Percentiles rank a stretch among this genome's conserved stretches.
Evolutionary conservation across 768 basidiomycete species (phyloP).

Genomic region (Kwoniella sp.): DNA sequence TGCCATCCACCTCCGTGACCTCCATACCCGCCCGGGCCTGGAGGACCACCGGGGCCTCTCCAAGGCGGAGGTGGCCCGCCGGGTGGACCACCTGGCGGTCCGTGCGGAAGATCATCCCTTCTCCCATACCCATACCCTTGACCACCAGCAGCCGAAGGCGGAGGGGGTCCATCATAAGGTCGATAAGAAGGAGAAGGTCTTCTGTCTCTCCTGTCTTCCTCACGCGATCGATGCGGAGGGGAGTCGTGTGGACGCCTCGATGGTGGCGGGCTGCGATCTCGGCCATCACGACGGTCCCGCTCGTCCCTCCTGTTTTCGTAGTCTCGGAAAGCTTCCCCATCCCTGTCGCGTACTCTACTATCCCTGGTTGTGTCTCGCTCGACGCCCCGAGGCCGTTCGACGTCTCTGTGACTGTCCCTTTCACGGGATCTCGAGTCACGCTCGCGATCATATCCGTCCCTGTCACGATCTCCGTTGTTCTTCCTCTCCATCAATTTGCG

Average conservation of each 20-base stretch:
- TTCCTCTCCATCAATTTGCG: slow-evolving; percentile 18
- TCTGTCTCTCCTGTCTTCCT: slow-evolving; percentile 7
- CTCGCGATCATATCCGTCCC: neutral
- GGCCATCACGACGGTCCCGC: neutral
- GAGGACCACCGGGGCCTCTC: slow-evolving; percentile 10
- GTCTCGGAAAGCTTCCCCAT: slow-evolving; percentile 10
- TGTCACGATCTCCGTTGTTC: neutral
- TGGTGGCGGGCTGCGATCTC: too few relatives aligned
- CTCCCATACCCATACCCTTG: slow-evolving; percentile 21
- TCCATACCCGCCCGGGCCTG: slow-evolving; percentile 1
- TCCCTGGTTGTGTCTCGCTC: too few relatives aligned
- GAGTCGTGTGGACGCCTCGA: too few relatives aligned
- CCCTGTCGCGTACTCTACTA: slow-evolving; percentile 3
- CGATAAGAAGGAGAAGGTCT: slow-evolving; percentile 19
- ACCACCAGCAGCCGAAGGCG: neutral
- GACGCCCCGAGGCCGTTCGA: slow-evolving; percentile 4
- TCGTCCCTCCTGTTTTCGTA: slow-evolving; percentile 5
- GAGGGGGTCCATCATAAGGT: slow-evolving; percentile 9
- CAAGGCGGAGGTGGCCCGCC: slow-evolving; percentile 12
- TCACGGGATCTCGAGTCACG: slow-evolving; percentile 1
- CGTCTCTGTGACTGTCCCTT: neutral
- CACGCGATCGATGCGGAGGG: too few relatives aligned
- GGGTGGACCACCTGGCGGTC: neutral
- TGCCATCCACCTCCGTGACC: slow-evolving; percentile 13
- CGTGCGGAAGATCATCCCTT: slow-evolving; percentile 11